Evolutionary conservation across 2,329 filamentous ascomycete genomes (phyloP), one percentile per base, ranked within the genome.

Genomic region (Dryadomyces sulphureus): DNA sequence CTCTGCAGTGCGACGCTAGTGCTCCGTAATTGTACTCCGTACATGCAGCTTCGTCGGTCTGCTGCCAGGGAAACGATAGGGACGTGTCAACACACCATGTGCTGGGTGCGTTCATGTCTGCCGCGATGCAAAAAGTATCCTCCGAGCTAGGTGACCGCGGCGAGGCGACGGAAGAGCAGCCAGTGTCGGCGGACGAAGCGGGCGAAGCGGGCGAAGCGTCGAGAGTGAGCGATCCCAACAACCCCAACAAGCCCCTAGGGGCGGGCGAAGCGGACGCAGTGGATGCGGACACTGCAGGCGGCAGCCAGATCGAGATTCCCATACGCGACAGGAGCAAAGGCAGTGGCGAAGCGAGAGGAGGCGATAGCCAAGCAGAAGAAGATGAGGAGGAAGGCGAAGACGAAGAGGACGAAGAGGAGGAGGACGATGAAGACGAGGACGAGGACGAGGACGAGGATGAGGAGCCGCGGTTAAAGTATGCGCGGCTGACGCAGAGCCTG

Each of bases 391-490:
- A 55, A 54, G 11, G 56, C 1, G 48, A 47, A 0, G 48, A 44
- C 0, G 45, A 62, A 0, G 62, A 63, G 0, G 64, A 66, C 0
- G 70, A 70, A 0, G 66, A 68, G 0, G 70, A 68, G 0, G 67
- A 66, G 0, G 69, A 68, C 0, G 69, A 69, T 0, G 74, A 77
- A 0, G 75, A 77, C 0, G 76, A 79, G 0, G 82, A 87, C 0
- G 81, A 84, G 0, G 80, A 83, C 0, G 86, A 93, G 0, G 86
- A 89, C 0, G 88, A 92, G 3, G 89, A 95, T 6, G 90, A 96
- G 17, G 90, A 96, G 63, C 93, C 92, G 24, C 83, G 81, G 58
- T 75, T 98, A 56, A 98, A 98, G 64, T 95, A 95, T 61, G 83
- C 82, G 43, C 82, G 87, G 42, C 66, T 96, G 54, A 96, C 92